Evolutionary conservation across 768 basidiomycete species (phyloP).

Genomic region (Filobasidium wieringae): DNA sequence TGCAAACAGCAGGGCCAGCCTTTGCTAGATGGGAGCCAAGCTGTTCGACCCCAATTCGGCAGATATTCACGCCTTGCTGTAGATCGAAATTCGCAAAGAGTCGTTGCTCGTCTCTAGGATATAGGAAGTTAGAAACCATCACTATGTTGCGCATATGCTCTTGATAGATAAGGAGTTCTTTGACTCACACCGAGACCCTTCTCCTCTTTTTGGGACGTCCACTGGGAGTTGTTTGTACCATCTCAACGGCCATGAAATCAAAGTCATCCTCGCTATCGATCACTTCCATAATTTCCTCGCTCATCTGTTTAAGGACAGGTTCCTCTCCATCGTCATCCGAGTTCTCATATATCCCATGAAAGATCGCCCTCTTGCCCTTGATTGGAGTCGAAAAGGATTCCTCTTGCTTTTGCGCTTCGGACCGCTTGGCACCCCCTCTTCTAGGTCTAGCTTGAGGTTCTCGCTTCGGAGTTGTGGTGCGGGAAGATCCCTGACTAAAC

Average conservation of each 20-base stretch:
- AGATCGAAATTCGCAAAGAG: constrained; percentile 8
- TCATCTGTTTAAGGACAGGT: neutral
- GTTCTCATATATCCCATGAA: neutral
- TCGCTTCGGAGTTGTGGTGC: too few species aligned
- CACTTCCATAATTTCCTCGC: constrained; percentile 1
- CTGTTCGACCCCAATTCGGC: constrained; percentile 11
- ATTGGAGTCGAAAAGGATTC: neutral
- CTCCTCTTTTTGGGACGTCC: constrained; percentile 17
- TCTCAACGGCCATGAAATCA: constrained; percentile 15
- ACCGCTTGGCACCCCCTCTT: too few species aligned
- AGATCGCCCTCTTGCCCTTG: neutral
- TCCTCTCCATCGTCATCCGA: neutral
- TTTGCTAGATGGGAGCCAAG: neutral
- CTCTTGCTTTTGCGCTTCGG: neutral
- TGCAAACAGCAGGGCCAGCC: constrained; percentile 9
- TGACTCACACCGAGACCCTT: constrained; percentile 12
- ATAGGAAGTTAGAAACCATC: neutral
- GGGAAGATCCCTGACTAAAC: too few species aligned
- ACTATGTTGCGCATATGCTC: neutral
- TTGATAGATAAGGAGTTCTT: neutral
- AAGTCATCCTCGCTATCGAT: constrained; percentile 1
- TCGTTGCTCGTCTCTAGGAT: neutral
- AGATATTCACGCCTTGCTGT: constrained; percentile 10
- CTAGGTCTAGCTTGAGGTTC: too few species aligned
- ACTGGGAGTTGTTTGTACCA: constrained; percentile 4